Evolutionary conservation across 345 rosid species (phyloP).

Genomic region (Erucastrum elatum): DNA sequence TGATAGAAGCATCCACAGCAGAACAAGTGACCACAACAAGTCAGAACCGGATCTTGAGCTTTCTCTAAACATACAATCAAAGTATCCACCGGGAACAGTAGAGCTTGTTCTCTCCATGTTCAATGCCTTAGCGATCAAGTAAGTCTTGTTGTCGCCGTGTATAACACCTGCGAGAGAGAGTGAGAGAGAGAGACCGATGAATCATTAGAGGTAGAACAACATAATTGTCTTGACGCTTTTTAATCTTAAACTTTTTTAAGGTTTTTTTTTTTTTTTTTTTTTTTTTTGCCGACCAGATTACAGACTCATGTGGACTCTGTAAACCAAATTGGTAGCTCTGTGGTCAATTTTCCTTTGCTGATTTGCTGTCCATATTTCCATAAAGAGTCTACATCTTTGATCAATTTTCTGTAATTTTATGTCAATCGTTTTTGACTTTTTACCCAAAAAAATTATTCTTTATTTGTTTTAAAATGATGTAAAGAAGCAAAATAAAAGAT

Average conservation of each 20-base stretch:
- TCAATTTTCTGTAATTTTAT: neutral
- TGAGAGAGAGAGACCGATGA: no score
- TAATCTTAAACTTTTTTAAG: no score
- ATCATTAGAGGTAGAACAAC: no score
- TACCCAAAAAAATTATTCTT: neutral
- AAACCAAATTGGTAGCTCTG: no score
- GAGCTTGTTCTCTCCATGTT: constrained; percentile 37
- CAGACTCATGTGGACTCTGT: no score
- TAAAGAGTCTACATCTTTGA: neutral
- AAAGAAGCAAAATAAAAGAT: neutral
- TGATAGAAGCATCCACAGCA: constrained; percentile 70
- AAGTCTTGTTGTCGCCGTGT: constrained; percentile 19
- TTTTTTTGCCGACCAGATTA: no score
- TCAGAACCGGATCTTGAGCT: constrained; percentile 57
- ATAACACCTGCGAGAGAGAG: no score
- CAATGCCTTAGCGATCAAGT: constrained; percentile 57
- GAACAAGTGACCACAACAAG: constrained; percentile 70
- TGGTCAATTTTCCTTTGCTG: no score
- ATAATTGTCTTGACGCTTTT: no score
- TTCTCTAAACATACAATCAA: constrained; percentile 56
- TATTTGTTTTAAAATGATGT: neutral
- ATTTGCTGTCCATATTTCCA: neutral
- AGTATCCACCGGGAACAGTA: constrained; percentile 38
- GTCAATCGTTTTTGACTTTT: neutral
- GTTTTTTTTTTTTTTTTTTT: no score